These are phyloP conservation scores for Hemileia vastatrix DNA, from an alignment of 1,284 basidiomycete species.

Conservation along the genomic window DNA sequence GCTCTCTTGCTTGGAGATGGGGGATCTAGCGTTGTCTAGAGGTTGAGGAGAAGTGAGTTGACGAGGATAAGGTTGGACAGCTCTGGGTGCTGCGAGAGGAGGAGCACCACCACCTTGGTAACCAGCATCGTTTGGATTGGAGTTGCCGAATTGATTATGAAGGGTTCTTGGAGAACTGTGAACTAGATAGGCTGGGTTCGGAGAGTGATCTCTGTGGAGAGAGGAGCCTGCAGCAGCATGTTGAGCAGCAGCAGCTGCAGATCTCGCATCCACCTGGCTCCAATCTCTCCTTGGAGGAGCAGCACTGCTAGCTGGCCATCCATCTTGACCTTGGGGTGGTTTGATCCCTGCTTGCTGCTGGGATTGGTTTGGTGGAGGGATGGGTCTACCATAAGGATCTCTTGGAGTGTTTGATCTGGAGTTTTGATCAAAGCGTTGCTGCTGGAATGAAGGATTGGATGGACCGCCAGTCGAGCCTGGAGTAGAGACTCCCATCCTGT, in stretches of 20 bases:
- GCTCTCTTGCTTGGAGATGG: slow-evolving; percentile 33
- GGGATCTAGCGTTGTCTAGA: slow-evolving; percentile 26
- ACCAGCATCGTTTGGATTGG: background rate
- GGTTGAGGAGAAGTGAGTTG: slow-evolving; percentile 32
- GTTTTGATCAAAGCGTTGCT: no score
- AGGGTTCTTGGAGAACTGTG: background rate
- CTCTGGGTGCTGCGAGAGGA: slow-evolving; percentile 27
- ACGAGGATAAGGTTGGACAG: slow-evolving; percentile 32
- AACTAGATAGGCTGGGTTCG: background rate
- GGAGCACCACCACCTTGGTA: background rate
- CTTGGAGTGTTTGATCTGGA: no score
- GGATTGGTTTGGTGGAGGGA: no score
- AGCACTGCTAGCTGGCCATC: no score
- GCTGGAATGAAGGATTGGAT: no score
- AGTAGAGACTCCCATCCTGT: no score
- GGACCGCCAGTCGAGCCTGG: no score
- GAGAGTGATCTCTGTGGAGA: background rate
- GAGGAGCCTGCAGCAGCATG: background rate
- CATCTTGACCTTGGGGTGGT: no score
- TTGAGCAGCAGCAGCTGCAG: background rate
- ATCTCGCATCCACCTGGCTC: background rate
- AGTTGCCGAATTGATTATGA: background rate
- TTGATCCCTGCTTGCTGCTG: no score
- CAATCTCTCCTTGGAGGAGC: background rate
- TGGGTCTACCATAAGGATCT: no score